phyloP scores from a whole-genome alignment of 768 basidiomycete species.

The Termitomyces sp. region DNA sequence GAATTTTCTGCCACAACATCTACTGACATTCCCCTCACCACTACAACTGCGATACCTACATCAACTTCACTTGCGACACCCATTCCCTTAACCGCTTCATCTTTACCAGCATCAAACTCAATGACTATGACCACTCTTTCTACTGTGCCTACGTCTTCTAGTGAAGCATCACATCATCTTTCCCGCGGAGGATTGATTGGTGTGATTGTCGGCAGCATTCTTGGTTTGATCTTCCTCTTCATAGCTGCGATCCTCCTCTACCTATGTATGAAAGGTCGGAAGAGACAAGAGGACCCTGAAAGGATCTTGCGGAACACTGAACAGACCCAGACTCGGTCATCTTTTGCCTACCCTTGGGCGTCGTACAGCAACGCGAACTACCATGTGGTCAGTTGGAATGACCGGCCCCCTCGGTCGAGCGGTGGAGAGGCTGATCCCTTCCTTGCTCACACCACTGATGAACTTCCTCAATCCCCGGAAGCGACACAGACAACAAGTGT shows the following conservation, averaged over 20 bases:
- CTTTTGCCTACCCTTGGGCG: background rate
- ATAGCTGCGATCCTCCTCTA: conserved; percentile 40
- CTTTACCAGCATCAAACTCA: conserved; percentile 21
- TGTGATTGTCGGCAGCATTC: conserved; percentile 54
- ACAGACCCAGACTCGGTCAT: background rate
- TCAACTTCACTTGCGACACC: conserved; percentile 26
- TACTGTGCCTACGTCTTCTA: conserved; percentile 9
- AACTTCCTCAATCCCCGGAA: conserved; percentile 5
- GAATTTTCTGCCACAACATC: conserved; percentile 18
- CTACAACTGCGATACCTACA: conserved; percentile 25
- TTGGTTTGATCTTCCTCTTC: conserved; percentile 54
- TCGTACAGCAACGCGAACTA: conserved; percentile 11
- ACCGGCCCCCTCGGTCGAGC: conserved; percentile 63
- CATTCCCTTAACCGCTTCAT: conserved; percentile 19
- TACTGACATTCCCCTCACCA: conserved; percentile 16
- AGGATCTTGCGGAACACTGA: background rate
- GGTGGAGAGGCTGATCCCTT: conserved; percentile 70
- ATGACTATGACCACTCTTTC: conserved; percentile 4
- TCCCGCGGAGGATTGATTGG: conserved; percentile 43
- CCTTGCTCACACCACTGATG: conserved; percentile 32
- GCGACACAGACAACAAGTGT: conserved; percentile 17
- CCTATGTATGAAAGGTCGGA: conserved; percentile 45
- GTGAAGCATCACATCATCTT: conserved; percentile 17
- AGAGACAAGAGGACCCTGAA: conserved; percentile 25
- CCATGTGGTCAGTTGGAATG: conserved; percentile 37